phyloP scores from a whole-genome alignment of 2,329 filamentous ascomycete genomes.

The Nemania sp. region DNA sequence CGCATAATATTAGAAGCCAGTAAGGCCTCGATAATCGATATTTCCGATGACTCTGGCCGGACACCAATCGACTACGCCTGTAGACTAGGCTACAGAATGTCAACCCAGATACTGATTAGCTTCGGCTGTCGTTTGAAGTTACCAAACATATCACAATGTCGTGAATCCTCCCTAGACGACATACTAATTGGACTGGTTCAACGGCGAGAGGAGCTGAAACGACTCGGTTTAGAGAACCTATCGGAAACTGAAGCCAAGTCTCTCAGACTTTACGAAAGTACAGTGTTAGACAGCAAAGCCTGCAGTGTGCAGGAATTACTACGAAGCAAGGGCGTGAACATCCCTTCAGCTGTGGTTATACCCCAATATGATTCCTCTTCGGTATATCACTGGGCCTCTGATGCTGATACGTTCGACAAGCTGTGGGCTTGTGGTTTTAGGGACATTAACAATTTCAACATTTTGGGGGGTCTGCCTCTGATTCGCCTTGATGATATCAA shows the following conservation, averaged over 20 bases:
- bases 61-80: neutral
- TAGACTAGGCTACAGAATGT: neutral
- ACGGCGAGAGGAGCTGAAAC: slow-evolving; percentile 6
- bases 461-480: neutral
- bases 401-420: neutral
- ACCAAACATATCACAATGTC: rapidly evolving
- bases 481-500: neutral
- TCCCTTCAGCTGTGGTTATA: neutral
- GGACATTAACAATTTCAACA: neutral
- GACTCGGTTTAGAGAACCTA: slow-evolving; percentile 1
- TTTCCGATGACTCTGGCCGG: rapidly evolving
- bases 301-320: neutral
- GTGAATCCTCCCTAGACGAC: neutral
- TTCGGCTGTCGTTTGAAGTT: neutral
- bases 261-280: neutral
- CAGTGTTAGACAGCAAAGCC: neutral
- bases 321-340: neutral
- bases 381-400: neutral
- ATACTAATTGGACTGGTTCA: neutral
- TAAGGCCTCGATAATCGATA: neutral
- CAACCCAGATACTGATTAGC: neutral
- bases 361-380: too few species aligned
- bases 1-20: neutral
- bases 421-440: slow-evolving; percentile 12
- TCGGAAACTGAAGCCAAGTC: neutral